Evolutionary conservation across 345 rosid species (phyloP), one percentile per base, ranked within the genome.

Genomic region (Gossypium mustelinum): DNA sequence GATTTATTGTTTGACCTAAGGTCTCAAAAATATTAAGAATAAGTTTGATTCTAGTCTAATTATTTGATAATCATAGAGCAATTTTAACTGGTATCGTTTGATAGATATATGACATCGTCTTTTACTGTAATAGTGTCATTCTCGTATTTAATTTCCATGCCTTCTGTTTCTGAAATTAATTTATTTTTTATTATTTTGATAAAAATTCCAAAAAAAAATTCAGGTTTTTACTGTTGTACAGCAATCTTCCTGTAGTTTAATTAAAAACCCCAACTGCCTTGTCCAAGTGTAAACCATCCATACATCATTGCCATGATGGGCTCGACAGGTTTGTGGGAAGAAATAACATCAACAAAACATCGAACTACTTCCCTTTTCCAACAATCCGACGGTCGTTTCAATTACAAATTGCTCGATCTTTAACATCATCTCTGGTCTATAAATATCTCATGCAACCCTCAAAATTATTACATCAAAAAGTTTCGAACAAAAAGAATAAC

Each of bases 221-320:
- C 10, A 52, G 10, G 8, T 16, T 69, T 51, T 27, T 69, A 51
- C 44, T 51, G 25, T 9, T 9, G 4, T 51, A 16, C 72, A 27
- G 47, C 73, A 51, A 69, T 58, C 25, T 69, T 10, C 45, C 73
- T 9, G 60, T 47, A 27, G 11, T 24, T 16, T 12, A 69, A 69
- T 69, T 50, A 69, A 20, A 69, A 51, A 27, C 59, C 59, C 73
- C 73, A 69, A 27, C 73, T 27, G 45, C 60, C 60, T 25, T 10
- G 16, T 51, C 71, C 58, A 27, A 51, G 58, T 51, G 25, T 25
- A 51, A 69, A 27, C 60, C 59, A 17, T 51, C 55, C 55, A 45
- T 25, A 58, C 55, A 67, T 45, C 22, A 67, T 67, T 22, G 71
- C 71, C 71, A 67, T 67, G 6, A 13, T 22, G 22, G 22, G 70